Base-by-base conservation (phyloP, 352 stramenopile species). In the Thalassiosira allenii region DNA sequence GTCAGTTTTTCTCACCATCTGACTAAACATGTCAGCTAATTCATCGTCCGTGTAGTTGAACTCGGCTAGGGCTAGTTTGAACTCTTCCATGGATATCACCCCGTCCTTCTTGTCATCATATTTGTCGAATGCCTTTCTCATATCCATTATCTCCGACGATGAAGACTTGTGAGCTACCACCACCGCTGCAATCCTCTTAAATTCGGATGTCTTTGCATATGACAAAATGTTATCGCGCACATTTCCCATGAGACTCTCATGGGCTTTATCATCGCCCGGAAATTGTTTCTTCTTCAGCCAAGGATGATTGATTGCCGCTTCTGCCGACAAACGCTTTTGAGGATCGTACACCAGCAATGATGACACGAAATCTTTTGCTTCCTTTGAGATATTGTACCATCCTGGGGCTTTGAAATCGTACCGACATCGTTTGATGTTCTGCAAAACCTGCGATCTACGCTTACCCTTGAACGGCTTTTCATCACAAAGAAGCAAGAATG, bases 351-450 rank as follows among this genome's bases (percentile, higher is more conserved):
- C 82, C 4, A 99, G 90, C 81, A 99, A 95, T 56, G 94, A 91
- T 52, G 77, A 87, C 52, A 99, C 96, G 54, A 98, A 95, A 58
- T 97, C 92, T 83, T 98, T 98, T 54, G 96, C 96, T 11, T 97
- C 92, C 34, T 94, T 88, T 27, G 95, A 98, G 2, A 98, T 92
- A 75, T 96, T 88, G 73, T 96, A 90, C 96, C 96, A 98, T 80
- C 96, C 96, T 22, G 94, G 91, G n/a, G 92, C 94, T 53, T 98
- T 91, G 69, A 98, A 98, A 32, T 53, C 77, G 41, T 91, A 93
- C 23, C 83, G 63, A 53, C 83, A 86, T 37, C 62, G 59, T 66
- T 87, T 80, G 32, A 94, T 92, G 41, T 80, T 81, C 25, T 88
- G 54, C 44, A 89, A 72, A 59, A 91, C 82, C 12, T 89, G 43